Conservation (phyloP, 192 early-diverging fungal species). For the Entomortierella lignicola region DNA sequence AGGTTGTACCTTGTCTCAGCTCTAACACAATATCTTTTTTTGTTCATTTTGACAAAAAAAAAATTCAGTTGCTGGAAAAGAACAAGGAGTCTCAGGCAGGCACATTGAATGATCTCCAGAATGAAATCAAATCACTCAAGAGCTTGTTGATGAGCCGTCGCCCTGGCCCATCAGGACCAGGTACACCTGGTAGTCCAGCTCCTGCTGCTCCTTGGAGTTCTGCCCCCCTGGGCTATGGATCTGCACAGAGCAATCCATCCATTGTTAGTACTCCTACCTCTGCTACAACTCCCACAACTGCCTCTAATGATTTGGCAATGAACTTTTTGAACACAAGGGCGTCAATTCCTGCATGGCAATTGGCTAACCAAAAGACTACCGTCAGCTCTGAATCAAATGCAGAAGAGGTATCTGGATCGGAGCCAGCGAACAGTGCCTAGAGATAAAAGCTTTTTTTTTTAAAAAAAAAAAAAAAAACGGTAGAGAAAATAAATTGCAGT, state of each 20-base stretch:
- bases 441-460: too few relatives aligned
- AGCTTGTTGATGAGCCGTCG: constrained; percentile 86
- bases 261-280: background rate
- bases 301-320: constrained; percentile 1
- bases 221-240: constrained; percentile 6
- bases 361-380: constrained; percentile 49
- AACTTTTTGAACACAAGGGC: constrained; percentile 42
- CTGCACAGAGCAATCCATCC: background rate
- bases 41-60: background rate
- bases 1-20: too few relatives aligned
- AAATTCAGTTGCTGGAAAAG: constrained; percentile 71
- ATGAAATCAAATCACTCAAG: constrained; percentile 92
- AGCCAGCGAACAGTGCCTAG: background rate
- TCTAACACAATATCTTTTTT: too few relatives aligned
- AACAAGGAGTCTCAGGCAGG: constrained; percentile 73
- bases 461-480: constrained; percentile 1
- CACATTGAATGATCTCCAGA: constrained; percentile 84
- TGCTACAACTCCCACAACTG: background rate
- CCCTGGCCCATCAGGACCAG: background rate
- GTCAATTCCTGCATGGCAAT: constrained; percentile 75
- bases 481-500: background rate
- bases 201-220: constrained; percentile 52
- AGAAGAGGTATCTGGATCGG: background rate
- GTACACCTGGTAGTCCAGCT: background rate
- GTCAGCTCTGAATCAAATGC: background rate